Conservation (phyloP, 805 yeast genomes). For the Candida anglica region DNA sequence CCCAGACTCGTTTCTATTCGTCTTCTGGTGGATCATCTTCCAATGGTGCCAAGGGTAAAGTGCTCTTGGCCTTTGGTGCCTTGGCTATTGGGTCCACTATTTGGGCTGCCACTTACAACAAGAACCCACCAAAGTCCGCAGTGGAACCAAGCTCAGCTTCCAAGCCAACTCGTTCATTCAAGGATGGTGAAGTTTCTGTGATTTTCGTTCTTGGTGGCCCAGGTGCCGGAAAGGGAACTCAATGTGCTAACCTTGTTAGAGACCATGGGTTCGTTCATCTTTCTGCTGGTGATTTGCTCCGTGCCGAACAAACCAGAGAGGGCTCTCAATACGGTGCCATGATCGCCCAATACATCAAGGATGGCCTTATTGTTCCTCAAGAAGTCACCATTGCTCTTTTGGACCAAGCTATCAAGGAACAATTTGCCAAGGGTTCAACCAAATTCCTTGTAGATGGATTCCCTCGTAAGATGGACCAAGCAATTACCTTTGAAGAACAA, state of each 20-base stretch:
- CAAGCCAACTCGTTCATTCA: slow-evolving; percentile 41
- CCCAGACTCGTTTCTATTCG: too few species aligned
- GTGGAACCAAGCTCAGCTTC: slow-evolving; percentile 33
- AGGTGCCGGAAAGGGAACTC: slow-evolving; percentile 98
- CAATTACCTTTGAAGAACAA: slow-evolving; percentile 81
- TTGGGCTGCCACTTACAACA: slow-evolving; percentile 39
- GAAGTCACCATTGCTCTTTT: slow-evolving; percentile 81
- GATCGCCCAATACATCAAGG: slow-evolving; percentile 78
- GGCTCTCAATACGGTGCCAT: slow-evolving; percentile 84
- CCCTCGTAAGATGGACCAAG: slow-evolving; percentile 99
- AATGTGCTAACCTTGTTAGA: slow-evolving; percentile 78
- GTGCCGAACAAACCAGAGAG: slow-evolving; percentile 84
- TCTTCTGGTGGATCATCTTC: slow-evolving; percentile 12
- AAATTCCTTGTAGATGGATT: slow-evolving; percentile 90
- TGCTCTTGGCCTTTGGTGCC: slow-evolving; percentile 30
- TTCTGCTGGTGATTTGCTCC: slow-evolving; percentile 92
- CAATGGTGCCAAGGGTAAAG: slow-evolving; percentile 21
- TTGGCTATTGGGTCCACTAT: slow-evolving; percentile 52
- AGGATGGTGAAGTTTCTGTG: slow-evolving; percentile 66
- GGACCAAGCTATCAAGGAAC: slow-evolving; percentile 69
- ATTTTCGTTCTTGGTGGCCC: slow-evolving; percentile 96
- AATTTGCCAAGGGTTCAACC: slow-evolving; percentile 44
- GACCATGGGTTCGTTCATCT: slow-evolving; percentile 82
- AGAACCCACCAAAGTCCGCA: slow-evolving; percentile 39
- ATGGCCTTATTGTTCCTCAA: slow-evolving; percentile 92